Conservation (phyloP, 2,329 filamentous ascomycete species). For the Metarhizium brunneum region DNA sequence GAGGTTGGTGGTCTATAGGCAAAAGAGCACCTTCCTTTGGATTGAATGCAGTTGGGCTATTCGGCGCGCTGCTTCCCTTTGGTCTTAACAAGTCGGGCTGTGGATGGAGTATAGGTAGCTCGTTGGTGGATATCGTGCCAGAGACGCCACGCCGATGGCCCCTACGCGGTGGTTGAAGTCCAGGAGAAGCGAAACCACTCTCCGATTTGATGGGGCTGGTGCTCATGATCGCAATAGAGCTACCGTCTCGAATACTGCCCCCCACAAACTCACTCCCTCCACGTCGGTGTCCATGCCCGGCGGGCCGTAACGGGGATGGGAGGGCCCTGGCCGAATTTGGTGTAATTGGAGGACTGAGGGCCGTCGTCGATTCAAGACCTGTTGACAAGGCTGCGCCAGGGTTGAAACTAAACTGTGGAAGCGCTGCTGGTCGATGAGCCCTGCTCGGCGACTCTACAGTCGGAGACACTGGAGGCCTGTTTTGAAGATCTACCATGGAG, state of each 20-base stretch:
- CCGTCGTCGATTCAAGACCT: constrained; percentile 22
- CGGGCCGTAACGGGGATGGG: constrained; percentile 48
- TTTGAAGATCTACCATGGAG: constrained; percentile 41
- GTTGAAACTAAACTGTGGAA: constrained; percentile 49
- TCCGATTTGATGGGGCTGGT: constrained; percentile 60
- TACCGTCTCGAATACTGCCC: constrained; percentile 52
- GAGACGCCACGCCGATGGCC: constrained; percentile 66
- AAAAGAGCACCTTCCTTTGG: constrained; percentile 13
- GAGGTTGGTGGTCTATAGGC: constrained; percentile 11
- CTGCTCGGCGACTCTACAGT: constrained; percentile 18
- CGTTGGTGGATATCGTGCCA: constrained; percentile 72
- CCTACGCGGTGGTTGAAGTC: constrained; percentile 46
- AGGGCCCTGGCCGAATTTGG: constrained; percentile 38
- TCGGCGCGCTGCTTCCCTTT: constrained; percentile 53
- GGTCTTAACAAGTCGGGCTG: constrained; percentile 40
- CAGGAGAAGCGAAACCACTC: constrained; percentile 46
- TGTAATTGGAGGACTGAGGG: constrained; percentile 48
- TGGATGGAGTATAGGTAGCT: constrained; percentile 63
- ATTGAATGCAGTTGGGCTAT: constrained; percentile 45
- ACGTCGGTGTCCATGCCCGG: constrained; percentile 66
- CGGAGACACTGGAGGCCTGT: constrained; percentile 19
- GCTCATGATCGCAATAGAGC: constrained; percentile 52
- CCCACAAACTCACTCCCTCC: constrained; percentile 84
- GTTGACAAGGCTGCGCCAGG: constrained; percentile 31
- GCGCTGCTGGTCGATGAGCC: constrained; percentile 25